Conservation (phyloP, 352 stramenopile species). For the Phytopythium aichiense region DNA sequence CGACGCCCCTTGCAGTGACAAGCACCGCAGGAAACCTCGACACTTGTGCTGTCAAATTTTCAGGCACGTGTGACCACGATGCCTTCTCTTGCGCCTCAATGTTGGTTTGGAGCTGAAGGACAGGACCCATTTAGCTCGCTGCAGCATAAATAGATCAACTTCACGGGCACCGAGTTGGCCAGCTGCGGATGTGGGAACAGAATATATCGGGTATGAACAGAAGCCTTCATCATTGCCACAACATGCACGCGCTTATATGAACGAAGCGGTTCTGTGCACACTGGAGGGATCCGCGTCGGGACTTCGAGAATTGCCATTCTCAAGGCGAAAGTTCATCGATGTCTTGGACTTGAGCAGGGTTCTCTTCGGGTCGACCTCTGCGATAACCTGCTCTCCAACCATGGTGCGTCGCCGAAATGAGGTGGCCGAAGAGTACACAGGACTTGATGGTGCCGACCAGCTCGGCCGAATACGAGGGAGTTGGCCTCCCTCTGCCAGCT, state of each 20-base stretch:
- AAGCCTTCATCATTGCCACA: background rate
- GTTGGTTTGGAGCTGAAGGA: background rate
- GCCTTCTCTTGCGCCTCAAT: too few species aligned
- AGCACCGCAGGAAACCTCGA: background rate
- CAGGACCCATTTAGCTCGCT: background rate
- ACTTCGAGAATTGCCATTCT: background rate
- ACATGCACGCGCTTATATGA: background rate
- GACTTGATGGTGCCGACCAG: background rate
- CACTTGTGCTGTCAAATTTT: background rate
- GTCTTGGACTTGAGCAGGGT: slow-evolving; percentile 2
- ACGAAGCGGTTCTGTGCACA: background rate
- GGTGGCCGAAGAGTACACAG: background rate
- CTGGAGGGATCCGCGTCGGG: too few species aligned
- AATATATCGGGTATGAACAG: too few species aligned
- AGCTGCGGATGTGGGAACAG: background rate
- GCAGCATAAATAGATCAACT: background rate
- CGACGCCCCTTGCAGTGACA: background rate
- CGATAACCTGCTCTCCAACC: background rate
- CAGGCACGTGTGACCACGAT: too few species aligned
- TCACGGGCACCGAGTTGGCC: background rate
- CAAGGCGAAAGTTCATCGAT: background rate
- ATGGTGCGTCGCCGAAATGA: background rate
- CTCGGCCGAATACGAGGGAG: slow-evolving; percentile 17
- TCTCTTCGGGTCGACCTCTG: background rate
- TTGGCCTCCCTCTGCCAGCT: slow-evolving; percentile 47